These are phyloP conservation scores for Chimonanthus salicifolius DNA, from an alignment of 164 flowering plant genomes.

Conservation along the genomic window DNA sequence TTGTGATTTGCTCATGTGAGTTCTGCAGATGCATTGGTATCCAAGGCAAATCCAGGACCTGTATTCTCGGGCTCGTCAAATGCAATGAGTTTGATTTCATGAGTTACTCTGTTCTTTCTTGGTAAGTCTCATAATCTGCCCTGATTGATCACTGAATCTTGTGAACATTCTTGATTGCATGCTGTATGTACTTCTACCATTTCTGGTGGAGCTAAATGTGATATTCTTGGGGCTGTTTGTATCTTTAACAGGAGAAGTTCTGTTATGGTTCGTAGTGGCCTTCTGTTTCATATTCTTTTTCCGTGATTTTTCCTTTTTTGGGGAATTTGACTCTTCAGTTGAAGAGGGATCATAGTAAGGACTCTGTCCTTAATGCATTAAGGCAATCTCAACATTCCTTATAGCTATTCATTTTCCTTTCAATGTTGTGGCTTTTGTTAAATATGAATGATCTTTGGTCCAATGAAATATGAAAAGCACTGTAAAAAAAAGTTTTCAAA, in stretches of 20 bases:
- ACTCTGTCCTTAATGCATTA: too few species aligned
- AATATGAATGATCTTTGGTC: too few species aligned
- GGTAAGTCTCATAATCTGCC: slow-evolving; percentile 4
- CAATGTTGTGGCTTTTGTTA: too few species aligned
- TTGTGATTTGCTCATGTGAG: not conserved
- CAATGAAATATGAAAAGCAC: too few species aligned
- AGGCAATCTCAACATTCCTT: too few species aligned
- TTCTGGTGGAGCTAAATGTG: slow-evolving; percentile 1
- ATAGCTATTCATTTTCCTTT: too few species aligned
- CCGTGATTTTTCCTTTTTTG: not conserved
- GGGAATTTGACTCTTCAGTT: too few species aligned
- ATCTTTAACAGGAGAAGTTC: slow-evolving; percentile 1
- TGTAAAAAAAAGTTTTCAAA: too few species aligned
- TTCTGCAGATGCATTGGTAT: slow-evolving; percentile 13
- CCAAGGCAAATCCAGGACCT: slow-evolving; percentile 14
- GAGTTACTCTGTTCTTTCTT: slow-evolving; percentile 1
- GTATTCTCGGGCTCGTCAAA: slow-evolving; percentile 9
- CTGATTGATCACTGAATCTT: not conserved
- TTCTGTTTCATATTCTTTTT: not conserved
- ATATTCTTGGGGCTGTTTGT: not conserved
- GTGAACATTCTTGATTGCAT: slow-evolving; percentile 1
- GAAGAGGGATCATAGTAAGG: too few species aligned
- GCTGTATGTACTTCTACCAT: not conserved
- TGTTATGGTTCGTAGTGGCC: not conserved
- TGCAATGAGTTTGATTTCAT: slow-evolving; percentile 12